Evolutionary conservation across 371 early-diverging fungal genomes (phyloP).

Genomic region (Synchytrium microbalum): DNA sequence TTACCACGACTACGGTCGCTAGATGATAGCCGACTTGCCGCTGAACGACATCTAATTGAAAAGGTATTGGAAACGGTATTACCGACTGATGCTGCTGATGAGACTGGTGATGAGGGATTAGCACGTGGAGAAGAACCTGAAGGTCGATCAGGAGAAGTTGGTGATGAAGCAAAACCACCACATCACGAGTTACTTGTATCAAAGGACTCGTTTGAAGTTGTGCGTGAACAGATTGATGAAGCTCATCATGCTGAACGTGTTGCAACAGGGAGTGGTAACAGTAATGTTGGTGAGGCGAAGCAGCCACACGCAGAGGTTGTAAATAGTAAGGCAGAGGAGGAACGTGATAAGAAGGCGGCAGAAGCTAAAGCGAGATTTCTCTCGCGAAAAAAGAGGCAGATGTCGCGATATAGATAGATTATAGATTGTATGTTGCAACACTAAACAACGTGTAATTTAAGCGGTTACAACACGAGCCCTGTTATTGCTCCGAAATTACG

Average conservation of each 20-base stretch:
- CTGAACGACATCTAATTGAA: slow-evolving; percentile 2
- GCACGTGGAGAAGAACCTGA: slow-evolving; percentile 2
- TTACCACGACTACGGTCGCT: slow-evolving; percentile 9
- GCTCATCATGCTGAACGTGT: slow-evolving; percentile 11
- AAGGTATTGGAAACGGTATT: slow-evolving; percentile 3
- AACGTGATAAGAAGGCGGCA: slow-evolving; percentile 2
- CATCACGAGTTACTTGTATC: slow-evolving; percentile 7
- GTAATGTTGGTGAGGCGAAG: not conserved
- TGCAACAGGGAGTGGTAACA: slow-evolving; percentile 2
- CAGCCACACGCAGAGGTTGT: not conserved
- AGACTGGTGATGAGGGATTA: slow-evolving; percentile 7
- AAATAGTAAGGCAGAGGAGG: slow-evolving; percentile 8
- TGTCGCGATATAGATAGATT: too few species aligned
- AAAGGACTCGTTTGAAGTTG: slow-evolving; percentile 17
- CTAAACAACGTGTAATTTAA: too few species aligned
- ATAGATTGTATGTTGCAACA: too few species aligned
- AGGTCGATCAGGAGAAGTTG: slow-evolving; percentile 4
- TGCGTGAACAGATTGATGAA: slow-evolving; percentile 13
- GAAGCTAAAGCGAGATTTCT: slow-evolving; percentile 16
- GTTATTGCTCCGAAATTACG: too few species aligned
- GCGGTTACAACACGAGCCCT: too few species aligned
- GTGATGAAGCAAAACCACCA: slow-evolving; percentile 4
- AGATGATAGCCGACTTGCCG: slow-evolving; percentile 6
- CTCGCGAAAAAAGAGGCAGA: slow-evolving; percentile 15
- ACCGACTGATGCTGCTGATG: slow-evolving; percentile 3